These are phyloP conservation scores for Sclerotiophoma versabilis DNA, from an alignment of 2,329 filamentous ascomycete genomes.

Conservation along the genomic window DNA sequence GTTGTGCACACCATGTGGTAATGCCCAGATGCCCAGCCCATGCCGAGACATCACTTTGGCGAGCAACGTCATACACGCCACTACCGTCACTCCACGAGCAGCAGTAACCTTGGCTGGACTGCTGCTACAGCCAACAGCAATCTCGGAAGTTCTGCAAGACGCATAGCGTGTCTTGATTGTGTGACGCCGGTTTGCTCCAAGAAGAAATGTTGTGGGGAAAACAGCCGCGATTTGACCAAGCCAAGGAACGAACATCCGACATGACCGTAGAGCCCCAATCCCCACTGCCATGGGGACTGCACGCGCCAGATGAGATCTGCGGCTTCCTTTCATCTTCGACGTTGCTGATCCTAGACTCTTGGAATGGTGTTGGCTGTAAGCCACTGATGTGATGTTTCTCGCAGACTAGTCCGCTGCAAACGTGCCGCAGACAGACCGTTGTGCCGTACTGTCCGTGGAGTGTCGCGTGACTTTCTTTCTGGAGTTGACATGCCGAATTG, in stretches of 20 bases:
- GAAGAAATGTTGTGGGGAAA: slow-evolving; percentile 29
- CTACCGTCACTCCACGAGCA: slow-evolving; percentile 24
- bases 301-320: slow-evolving; percentile 7
- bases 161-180: slow-evolving; percentile 27
- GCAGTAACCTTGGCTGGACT: slow-evolving; percentile 22
- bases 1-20: slow-evolving; percentile 24
- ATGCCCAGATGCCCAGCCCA: slow-evolving; percentile 31
- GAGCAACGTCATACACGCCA: slow-evolving; percentile 34
- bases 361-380: slow-evolving; percentile 2
- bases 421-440: slow-evolving; percentile 12
- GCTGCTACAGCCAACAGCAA: slow-evolving; percentile 26
- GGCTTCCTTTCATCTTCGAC: slow-evolving; percentile 8
- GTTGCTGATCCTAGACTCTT: not conserved
- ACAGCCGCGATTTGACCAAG: slow-evolving; percentile 20
- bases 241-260: slow-evolving; percentile 24
- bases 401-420: slow-evolving; percentile 16
- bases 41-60: slow-evolving; percentile 28
- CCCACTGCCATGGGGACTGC: slow-evolving; percentile 10
- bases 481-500: not conserved
- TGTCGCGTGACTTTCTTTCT: slow-evolving; percentile 12
- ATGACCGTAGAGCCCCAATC: slow-evolving; percentile 13
- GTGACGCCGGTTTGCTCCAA: slow-evolving; percentile 28
- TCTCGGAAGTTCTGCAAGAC: slow-evolving; percentile 19
- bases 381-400: slow-evolving; percentile 17
- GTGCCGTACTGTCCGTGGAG: slow-evolving; percentile 5